A percentile compares a stretch with the other conserved stretches of the same genome.
Evolutionary conservation across 164 flowering plant species (phyloP).

Genomic region (Sedum album): DNA sequence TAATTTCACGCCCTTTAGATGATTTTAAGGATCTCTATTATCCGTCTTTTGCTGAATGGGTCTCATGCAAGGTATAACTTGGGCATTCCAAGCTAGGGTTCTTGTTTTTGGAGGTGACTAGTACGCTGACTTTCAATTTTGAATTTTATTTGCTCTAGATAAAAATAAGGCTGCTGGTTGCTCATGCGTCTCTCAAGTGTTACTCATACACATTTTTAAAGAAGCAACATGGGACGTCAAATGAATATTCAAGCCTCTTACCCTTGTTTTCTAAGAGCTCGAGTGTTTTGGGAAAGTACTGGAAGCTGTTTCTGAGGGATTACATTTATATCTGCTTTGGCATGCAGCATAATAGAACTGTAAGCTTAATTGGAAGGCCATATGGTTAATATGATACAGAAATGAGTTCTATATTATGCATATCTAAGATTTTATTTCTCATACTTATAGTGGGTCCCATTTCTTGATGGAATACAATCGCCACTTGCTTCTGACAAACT

Average conservation of each 20-base stretch:
- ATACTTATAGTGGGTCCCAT: slow-evolving; percentile 61
- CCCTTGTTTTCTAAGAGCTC: slow-evolving; percentile 80
- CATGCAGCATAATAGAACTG: slow-evolving; percentile 40
- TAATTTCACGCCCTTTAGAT: slow-evolving; percentile 77
- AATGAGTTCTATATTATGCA: neutral
- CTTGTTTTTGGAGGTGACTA: neutral
- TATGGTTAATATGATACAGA: neutral
- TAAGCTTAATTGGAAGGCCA: slow-evolving; percentile 26
- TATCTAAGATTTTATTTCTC: slow-evolving; percentile 9
- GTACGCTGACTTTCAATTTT: neutral
- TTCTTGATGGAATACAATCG: slow-evolving; percentile 82
- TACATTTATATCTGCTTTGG: slow-evolving; percentile 50
- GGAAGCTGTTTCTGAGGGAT: slow-evolving; percentile 69
- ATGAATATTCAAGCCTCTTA: slow-evolving; percentile 57
- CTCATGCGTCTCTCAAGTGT: slow-evolving; percentile 96
- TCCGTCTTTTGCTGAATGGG: slow-evolving; percentile 99
- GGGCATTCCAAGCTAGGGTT: neutral
- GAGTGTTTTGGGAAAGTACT: slow-evolving; percentile 58
- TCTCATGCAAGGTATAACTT: slow-evolving; percentile 73
- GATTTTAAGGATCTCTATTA: slow-evolving; percentile 79
- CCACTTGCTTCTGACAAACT: slow-evolving; percentile 57
- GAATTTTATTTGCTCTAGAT: slow-evolving; percentile 33
- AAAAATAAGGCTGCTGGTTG: slow-evolving; percentile 81
- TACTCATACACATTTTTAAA: slow-evolving; percentile 66
- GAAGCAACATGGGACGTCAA: slow-evolving; percentile 38